Evolutionary conservation across 2,329 filamentous ascomycete genomes (phyloP).

Genomic region (Talaromyces sp.): DNA sequence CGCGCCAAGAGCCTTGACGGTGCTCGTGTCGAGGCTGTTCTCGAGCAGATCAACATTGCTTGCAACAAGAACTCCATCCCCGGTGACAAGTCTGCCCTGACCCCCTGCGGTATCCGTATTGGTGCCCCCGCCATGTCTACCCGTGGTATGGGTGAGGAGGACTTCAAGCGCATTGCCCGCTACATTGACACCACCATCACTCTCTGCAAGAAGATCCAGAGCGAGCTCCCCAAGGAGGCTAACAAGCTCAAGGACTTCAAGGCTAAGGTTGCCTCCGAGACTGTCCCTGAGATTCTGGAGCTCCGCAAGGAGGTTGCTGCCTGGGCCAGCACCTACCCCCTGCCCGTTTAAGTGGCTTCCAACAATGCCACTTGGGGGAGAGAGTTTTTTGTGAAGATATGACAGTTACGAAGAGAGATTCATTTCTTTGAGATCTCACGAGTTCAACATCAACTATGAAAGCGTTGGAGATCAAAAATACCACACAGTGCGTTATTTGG

Average conservation of each 20-base stretch:
- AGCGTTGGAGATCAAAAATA: slow-evolving; percentile 27
- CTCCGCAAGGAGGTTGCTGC: slow-evolving; percentile 85
- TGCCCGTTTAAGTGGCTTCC: slow-evolving; percentile 59
- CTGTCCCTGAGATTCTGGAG: slow-evolving; percentile 77
- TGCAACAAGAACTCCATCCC: slow-evolving; percentile 99
- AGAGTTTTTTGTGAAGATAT: slow-evolving; percentile 13
- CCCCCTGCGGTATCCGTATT: slow-evolving; percentile 91
- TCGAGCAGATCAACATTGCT: slow-evolving; percentile 97
- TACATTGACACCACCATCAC: slow-evolving; percentile 92
- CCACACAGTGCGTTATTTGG: slow-evolving; percentile 33
- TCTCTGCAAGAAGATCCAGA: slow-evolving; percentile 87
- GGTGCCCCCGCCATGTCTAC: slow-evolving; percentile 97
- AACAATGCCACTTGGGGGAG: neutral
- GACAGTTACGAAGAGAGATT: slow-evolving; percentile 25
- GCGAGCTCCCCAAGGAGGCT: slow-evolving; percentile 83
- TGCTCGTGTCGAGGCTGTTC: slow-evolving; percentile 87
- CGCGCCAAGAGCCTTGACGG: slow-evolving; percentile 88
- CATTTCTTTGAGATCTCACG: slow-evolving; percentile 19
- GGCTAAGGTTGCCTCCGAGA: slow-evolving; percentile 79
- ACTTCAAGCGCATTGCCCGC: slow-evolving; percentile 85
- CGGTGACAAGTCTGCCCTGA: slow-evolving; percentile 95
- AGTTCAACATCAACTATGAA: slow-evolving; percentile 44
- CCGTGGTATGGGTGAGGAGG: slow-evolving; percentile 86
- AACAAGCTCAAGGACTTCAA: slow-evolving; percentile 99
- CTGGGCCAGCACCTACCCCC: slow-evolving; percentile 89